Conservation (phyloP, 2,329 filamentous ascomycete species). For the Cordyceps cateniannulata region DNA sequence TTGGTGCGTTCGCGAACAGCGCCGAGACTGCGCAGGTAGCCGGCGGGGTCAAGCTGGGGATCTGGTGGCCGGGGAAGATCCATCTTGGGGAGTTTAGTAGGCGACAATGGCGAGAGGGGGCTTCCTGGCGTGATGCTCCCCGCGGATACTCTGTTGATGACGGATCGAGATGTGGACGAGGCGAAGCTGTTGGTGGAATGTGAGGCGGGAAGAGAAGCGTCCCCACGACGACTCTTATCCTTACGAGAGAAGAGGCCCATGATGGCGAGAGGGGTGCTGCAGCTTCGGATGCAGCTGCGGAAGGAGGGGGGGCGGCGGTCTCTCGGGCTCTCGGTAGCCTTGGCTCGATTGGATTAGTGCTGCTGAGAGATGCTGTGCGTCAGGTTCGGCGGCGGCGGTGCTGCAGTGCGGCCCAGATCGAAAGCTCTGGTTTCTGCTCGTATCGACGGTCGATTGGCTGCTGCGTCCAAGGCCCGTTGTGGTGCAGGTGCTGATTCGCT, state of each 20-base stretch:
- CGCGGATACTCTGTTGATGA: constrained; percentile 44
- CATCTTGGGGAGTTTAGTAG: constrained; percentile 60
- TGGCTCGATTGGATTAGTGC: background rate
- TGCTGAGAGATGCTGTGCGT: background rate
- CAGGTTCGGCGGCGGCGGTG: background rate
- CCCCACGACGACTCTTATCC: constrained; percentile 41
- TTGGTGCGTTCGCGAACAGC: constrained; percentile 75
- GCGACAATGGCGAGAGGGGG: constrained; percentile 47
- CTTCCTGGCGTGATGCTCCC: constrained; percentile 41
- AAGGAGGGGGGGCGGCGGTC: background rate
- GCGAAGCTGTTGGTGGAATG: constrained; percentile 45
- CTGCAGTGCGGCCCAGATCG: background rate
- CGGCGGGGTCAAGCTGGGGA: constrained; percentile 79
- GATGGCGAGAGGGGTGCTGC: constrained; percentile 16
- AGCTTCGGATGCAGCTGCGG: background rate
- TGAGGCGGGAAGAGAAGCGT: constrained; percentile 35
- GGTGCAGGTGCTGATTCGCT: constrained; percentile 11
- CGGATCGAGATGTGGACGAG: constrained; percentile 43
- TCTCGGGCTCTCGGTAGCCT: background rate
- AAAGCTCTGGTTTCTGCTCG: background rate
- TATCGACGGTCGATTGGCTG: constrained; percentile 8
- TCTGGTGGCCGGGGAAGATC: constrained; percentile 81
- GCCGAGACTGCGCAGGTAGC: constrained; percentile 83
- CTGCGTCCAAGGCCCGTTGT: constrained; percentile 5
- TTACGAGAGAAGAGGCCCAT: constrained; percentile 55